Conservation (phyloP, 1,284 basidiomycete species). For the Marasmius sp. region DNA sequence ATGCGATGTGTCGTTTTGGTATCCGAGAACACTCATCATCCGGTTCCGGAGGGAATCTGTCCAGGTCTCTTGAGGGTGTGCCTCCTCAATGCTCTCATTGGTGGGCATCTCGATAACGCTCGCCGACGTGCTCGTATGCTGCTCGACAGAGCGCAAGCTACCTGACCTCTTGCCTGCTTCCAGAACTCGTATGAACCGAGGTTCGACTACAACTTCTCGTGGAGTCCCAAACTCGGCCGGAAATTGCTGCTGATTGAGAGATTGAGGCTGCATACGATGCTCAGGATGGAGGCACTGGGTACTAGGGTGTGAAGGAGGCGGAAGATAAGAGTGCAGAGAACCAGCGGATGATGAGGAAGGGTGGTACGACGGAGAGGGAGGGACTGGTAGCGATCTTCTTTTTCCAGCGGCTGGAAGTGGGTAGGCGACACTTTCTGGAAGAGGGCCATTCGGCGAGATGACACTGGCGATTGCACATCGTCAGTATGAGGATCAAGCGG, state of each 20-base stretch:
- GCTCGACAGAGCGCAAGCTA: neutral
- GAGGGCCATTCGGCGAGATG: conserved; percentile 1
- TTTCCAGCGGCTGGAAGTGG: conserved; percentile 15
- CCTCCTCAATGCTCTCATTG: neutral
- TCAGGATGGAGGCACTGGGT: neutral
- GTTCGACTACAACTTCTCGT: conserved; percentile 17
- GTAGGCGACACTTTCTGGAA: conserved; percentile 18
- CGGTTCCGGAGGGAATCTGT: neutral
- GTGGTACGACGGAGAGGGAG: conserved; percentile 3
- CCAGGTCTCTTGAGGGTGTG: neutral
- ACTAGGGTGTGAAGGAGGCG: neutral
- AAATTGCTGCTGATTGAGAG: conserved; percentile 18
- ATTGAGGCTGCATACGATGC: neutral
- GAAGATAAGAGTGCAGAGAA: conserved; percentile 10
- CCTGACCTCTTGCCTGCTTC: conserved; percentile 18
- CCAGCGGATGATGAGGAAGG: conserved; percentile 16
- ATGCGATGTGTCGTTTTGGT: neutral
- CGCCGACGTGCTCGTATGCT: too few relatives aligned
- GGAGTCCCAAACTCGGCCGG: conserved; percentile 25
- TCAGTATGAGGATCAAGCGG: conserved; percentile 11
- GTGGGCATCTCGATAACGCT: too few relatives aligned
- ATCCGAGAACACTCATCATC: neutral
- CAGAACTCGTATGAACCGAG: conserved; percentile 22
- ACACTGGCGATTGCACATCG: neutral
- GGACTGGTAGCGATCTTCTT: conserved; percentile 9